These are phyloP conservation scores for Zygoascus ofunaensis DNA, from an alignment of 805 yeast species.

Conservation along the genomic window DNA sequence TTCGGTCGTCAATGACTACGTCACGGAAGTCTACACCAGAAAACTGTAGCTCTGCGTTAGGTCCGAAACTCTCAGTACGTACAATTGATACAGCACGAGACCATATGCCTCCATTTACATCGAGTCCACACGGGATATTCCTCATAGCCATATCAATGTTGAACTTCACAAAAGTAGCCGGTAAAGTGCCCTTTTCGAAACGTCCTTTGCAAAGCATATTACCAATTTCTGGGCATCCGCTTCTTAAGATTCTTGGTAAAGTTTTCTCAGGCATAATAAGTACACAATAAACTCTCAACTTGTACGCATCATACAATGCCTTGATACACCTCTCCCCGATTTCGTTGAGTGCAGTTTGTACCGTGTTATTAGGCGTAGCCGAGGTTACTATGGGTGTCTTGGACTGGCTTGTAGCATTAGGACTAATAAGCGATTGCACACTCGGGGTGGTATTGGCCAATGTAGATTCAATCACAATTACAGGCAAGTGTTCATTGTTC, in stretches of 20 bases:
- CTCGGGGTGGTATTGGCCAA: constrained; percentile 34
- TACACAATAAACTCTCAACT: constrained; percentile 72
- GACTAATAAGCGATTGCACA: constrained; percentile 33
- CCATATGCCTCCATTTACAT: constrained; percentile 77
- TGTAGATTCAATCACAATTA: constrained; percentile 73
- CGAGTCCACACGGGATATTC: constrained; percentile 65
- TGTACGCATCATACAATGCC: constrained; percentile 48
- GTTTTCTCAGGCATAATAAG: constrained; percentile 71
- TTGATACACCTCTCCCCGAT: constrained; percentile 40
- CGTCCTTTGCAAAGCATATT: constrained; percentile 73
- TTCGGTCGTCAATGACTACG: constrained; percentile 66
- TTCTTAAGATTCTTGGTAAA: constrained; percentile 72
- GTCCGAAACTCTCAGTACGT: constrained; percentile 48
- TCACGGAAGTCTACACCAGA: constrained; percentile 76
- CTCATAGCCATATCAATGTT: constrained; percentile 54
- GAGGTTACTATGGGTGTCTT: constrained; percentile 17
- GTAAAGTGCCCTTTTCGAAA: constrained; percentile 68
- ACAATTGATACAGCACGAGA: constrained; percentile 62
- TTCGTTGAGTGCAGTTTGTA: constrained; percentile 36
- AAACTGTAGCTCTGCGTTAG: constrained; percentile 57
- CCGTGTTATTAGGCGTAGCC: constrained; percentile 1
- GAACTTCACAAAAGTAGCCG: constrained; percentile 76
- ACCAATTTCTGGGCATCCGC: constrained; percentile 88
- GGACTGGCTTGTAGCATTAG: constrained; percentile 20
- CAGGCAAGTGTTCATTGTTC: constrained; percentile 74